These are phyloP conservation scores for Claviceps arundinis DNA, from an alignment of 2,329 filamentous ascomycete genomes.

Conservation along the genomic window DNA sequence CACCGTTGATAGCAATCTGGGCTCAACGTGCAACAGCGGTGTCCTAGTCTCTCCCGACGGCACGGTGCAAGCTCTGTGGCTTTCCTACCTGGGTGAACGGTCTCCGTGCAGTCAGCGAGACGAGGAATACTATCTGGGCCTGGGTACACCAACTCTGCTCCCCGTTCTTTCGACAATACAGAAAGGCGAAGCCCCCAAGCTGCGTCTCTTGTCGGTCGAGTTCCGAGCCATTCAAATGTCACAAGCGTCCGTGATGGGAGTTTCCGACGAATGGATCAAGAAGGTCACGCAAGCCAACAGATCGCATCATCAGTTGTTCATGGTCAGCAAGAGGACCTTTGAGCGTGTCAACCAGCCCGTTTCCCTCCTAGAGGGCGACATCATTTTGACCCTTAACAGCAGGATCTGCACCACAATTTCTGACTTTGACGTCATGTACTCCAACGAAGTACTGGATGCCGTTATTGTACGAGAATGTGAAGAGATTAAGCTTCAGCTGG, in stretches of 20 bases:
- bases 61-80: slow-evolving; percentile 87
- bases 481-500: slow-evolving; percentile 63
- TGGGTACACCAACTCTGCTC: slow-evolving; percentile 76
- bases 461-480: slow-evolving; percentile 75
- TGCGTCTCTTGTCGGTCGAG: slow-evolving; percentile 88
- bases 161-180: slow-evolving; percentile 84
- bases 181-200: slow-evolving; percentile 60
- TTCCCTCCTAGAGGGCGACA: slow-evolving; percentile 75
- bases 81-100: slow-evolving; percentile 91
- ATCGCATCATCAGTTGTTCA: slow-evolving; percentile 90
- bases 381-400: slow-evolving; percentile 80
- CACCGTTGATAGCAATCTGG: slow-evolving; percentile 86
- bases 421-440: slow-evolving; percentile 94
- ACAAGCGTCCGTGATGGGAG: slow-evolving; percentile 92
- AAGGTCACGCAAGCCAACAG: slow-evolving; percentile 81
- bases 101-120: slow-evolving; percentile 68
- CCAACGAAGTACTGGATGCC: slow-evolving; percentile 68
- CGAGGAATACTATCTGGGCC: slow-evolving; percentile 89
- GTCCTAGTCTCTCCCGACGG: slow-evolving; percentile 83
- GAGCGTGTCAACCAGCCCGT: slow-evolving; percentile 36
- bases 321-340: slow-evolving; percentile 83
- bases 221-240: slow-evolving; percentile 94
- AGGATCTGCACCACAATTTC: slow-evolving; percentile 87
- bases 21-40: slow-evolving; percentile 83
- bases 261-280: slow-evolving; percentile 89